Evolutionary conservation across 176 grass and related monocot genomes (phyloP).

Genomic region (Puccinellia tenuiflora): DNA sequence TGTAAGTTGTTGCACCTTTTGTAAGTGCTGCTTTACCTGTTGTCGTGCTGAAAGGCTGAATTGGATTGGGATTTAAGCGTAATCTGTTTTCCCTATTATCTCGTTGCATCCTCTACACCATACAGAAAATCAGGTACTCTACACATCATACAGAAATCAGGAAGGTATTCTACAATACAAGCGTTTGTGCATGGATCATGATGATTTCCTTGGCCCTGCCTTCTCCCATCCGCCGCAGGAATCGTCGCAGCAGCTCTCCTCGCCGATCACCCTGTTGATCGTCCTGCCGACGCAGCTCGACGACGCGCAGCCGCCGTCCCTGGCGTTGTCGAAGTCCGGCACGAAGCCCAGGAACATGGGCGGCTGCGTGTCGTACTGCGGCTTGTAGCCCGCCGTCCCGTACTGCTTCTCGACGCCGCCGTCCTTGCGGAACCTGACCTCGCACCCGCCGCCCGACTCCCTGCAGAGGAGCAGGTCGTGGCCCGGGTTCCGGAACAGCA

Average conservation of each 20-base stretch:
- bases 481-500: slow-evolving; percentile 38
- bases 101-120: slow-evolving; percentile 19
- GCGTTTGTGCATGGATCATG: neutral
- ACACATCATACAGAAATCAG: slow-evolving; percentile 13
- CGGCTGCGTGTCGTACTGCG: slow-evolving; percentile 9
- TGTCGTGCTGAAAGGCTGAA: slow-evolving; percentile 5
- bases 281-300: slow-evolving; percentile 41
- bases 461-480: slow-evolving; percentile 52
- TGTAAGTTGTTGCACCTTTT: neutral
- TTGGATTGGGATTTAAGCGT: slow-evolving; percentile 10
- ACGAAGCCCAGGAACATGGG: slow-evolving; percentile 47
- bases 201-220: slow-evolving; percentile 6
- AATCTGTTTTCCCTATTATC: neutral
- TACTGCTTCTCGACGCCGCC: slow-evolving; percentile 60
- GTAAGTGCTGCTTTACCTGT: neutral
- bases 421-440: slow-evolving; percentile 42
- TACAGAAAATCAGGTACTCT: neutral
- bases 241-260: slow-evolving; percentile 53
- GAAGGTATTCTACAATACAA: slow-evolving; percentile 10
- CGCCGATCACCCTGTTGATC: slow-evolving; percentile 49
- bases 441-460: slow-evolving; percentile 31
- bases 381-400: neutral
- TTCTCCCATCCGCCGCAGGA: slow-evolving; percentile 45
- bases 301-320: slow-evolving; percentile 33
- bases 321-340: slow-evolving; percentile 60